Evolutionary conservation across 1,284 basidiomycete species (phyloP).

Genomic region (Bondarzewia mesenterica): DNA sequence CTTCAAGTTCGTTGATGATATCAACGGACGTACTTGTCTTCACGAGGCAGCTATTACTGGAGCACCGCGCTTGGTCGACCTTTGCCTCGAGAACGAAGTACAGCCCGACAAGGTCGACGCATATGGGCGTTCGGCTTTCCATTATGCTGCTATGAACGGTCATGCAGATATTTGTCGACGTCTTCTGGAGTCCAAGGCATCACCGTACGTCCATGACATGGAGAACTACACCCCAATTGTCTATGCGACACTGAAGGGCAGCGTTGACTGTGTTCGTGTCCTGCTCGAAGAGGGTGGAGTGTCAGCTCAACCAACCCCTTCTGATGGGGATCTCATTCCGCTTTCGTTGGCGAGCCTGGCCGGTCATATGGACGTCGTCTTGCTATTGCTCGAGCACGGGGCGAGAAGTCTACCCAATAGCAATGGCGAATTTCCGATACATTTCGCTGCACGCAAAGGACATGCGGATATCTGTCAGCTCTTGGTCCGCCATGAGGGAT

Average conservation of each 20-base stretch:
- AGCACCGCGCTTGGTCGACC: constrained; percentile 67
- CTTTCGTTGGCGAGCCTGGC: constrained; percentile 87
- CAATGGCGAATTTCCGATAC: constrained; percentile 94
- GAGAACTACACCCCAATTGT: constrained; percentile 94
- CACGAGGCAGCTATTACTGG: constrained; percentile 92
- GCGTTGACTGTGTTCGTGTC: constrained; percentile 73
- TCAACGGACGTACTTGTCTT: constrained; percentile 93
- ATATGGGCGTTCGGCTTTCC: constrained; percentile 89
- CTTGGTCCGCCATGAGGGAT: constrained; percentile 70
- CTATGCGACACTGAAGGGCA: constrained; percentile 87
- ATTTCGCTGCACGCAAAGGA: constrained; percentile 96
- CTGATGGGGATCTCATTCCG: constrained; percentile 73
- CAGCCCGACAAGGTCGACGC: constrained; percentile 67
- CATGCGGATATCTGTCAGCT: constrained; percentile 79
- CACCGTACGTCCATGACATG: constrained; percentile 72
- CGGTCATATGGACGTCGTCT: constrained; percentile 82
- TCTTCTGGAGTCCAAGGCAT: constrained; percentile 64
- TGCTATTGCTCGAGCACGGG: constrained; percentile 70
- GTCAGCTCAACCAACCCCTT: constrained; percentile 46
- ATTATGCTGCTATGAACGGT: constrained; percentile 95
- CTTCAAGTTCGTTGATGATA: constrained; percentile 91
- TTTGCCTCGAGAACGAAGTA: constrained; percentile 76
- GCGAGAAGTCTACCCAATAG: constrained; percentile 81
- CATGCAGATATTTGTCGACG: constrained; percentile 71
- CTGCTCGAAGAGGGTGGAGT: constrained; percentile 65